Base-by-base conservation (phyloP, 2,329 filamentous ascomycete species). In the Tolypocladium amazonense region DNA sequence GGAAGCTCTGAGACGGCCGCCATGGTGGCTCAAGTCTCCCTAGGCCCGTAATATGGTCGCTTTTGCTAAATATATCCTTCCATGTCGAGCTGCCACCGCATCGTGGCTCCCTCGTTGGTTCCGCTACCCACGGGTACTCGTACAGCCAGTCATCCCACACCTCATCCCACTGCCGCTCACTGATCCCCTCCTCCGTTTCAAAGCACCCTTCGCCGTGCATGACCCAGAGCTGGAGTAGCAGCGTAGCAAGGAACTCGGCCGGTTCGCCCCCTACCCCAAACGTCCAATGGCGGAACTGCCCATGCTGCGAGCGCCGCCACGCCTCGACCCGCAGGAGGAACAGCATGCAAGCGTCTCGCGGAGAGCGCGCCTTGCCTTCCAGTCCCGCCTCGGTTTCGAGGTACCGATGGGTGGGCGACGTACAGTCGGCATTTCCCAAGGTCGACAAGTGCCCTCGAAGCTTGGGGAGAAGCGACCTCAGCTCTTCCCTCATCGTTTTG, bases 91-190 rank as follows among this genome's bases (percentile, higher is more conserved):
- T 35, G 50, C 20, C 50, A 11, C 30, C 30, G 50, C 20, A 20
- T 35, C 50, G 50, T 53, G 30, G 30, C 50, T 53, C 50, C 11
- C 50, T 7, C 2, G 20, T 33, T n/a, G 47, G 11, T 30, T 53
- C 18, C 18, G 20, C 30, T 20, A 35, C 18, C 50, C 50, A 15
- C 5, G 30, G 50, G 30, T 53, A 23, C 30, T 53, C 30, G 25
- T 63, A 59, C 50, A 70, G 23, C 72, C 70, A 73, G 39, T 60
- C 41, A 15, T 69, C 64, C 71, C 71, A 73, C 8, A 66, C 52
- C 14, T 58, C 50, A 30, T 70, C 64, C 65, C 66, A 69, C 8
- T 55, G 35, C 7, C 62, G 39, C 6, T 62, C 61, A 12, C 47
- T 11, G 7, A 54, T 30, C 1, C 62, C 37, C 11, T 58, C 56